These are phyloP conservation scores for Nemania sp. DNA, from an alignment of 2,329 filamentous ascomycete genomes.

Conservation along the genomic window DNA sequence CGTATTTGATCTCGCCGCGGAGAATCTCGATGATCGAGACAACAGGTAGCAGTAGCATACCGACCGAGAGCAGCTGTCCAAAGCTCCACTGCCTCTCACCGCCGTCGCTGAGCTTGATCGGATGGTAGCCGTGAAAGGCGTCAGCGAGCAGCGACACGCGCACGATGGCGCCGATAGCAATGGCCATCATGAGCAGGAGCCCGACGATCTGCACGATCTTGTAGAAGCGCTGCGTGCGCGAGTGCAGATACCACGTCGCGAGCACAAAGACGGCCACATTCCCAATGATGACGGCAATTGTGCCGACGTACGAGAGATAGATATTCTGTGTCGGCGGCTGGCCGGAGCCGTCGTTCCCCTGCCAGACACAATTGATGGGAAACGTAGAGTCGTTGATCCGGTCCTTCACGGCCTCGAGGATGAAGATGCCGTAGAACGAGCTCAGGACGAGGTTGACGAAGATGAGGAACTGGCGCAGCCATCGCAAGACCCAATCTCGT, in stretches of 20 bases:
- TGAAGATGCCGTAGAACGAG: slow-evolving; percentile 58
- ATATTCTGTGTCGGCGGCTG: slow-evolving; percentile 44
- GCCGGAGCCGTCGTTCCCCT: slow-evolving; percentile 40
- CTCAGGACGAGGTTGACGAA: slow-evolving; percentile 64
- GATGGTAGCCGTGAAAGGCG: slow-evolving; percentile 58
- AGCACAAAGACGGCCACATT: slow-evolving; percentile 62
- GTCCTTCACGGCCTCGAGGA: slow-evolving; percentile 57
- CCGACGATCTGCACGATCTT: slow-evolving; percentile 57
- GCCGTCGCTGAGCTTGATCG: slow-evolving; percentile 52
- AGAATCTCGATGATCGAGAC: slow-evolving; percentile 63
- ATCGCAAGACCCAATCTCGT: slow-evolving; percentile 67
- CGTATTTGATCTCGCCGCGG: slow-evolving; percentile 47
- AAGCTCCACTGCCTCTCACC: slow-evolving; percentile 65
- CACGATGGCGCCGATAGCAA: slow-evolving; percentile 61
- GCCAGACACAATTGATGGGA: slow-evolving; percentile 65
- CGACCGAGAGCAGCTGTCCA: slow-evolving; percentile 62
- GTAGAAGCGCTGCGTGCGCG: slow-evolving; percentile 56
- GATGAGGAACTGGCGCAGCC: slow-evolving; percentile 68
- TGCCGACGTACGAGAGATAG: slow-evolving; percentile 58
- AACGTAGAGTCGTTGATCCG: slow-evolving; percentile 55
- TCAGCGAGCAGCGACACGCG: slow-evolving; percentile 61
- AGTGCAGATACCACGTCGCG: slow-evolving; percentile 67
- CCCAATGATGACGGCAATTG: slow-evolving; percentile 62
- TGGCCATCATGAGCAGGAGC: slow-evolving; percentile 57
- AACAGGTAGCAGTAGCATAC: slow-evolving; percentile 62